Evolutionary conservation across 176 grass and related monocot species (phyloP).

Genomic region (Melocanna baccifera): DNA sequence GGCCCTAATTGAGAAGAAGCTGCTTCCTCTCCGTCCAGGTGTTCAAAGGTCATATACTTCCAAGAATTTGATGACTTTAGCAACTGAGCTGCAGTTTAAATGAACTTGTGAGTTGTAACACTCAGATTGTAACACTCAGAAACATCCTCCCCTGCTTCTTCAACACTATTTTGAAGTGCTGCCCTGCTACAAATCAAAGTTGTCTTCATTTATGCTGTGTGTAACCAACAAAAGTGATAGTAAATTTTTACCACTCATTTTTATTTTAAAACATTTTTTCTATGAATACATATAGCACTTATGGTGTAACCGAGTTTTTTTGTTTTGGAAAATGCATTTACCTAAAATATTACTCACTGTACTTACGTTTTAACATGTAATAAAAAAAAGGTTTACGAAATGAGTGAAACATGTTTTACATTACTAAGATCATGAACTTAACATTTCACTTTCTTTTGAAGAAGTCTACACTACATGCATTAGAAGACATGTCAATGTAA

Average conservation of each 20-base stretch:
- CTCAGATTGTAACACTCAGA: neutral
- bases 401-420: neutral
- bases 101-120: neutral
- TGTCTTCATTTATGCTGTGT: neutral
- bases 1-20: constrained; percentile 88
- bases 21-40: constrained; percentile 94
- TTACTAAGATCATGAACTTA: neutral
- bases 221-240: neutral
- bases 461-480: neutral
- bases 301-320: neutral
- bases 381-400: neutral
- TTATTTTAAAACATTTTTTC: neutral
- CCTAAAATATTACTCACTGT: neutral
- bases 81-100: constrained; percentile 38
- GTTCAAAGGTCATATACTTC: constrained; percentile 77
- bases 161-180: neutral
- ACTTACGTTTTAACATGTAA: neutral
- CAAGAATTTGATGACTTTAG: constrained; percentile 25
- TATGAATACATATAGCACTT: neutral
- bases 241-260: neutral
- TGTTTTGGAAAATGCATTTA: neutral
- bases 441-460: neutral
- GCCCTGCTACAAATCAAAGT: neutral
- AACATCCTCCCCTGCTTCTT: neutral
- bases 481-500: neutral